These are phyloP conservation scores for Adansonia digitata DNA, from an alignment of 345 rosid genomes.

Conservation along the genomic window DNA sequence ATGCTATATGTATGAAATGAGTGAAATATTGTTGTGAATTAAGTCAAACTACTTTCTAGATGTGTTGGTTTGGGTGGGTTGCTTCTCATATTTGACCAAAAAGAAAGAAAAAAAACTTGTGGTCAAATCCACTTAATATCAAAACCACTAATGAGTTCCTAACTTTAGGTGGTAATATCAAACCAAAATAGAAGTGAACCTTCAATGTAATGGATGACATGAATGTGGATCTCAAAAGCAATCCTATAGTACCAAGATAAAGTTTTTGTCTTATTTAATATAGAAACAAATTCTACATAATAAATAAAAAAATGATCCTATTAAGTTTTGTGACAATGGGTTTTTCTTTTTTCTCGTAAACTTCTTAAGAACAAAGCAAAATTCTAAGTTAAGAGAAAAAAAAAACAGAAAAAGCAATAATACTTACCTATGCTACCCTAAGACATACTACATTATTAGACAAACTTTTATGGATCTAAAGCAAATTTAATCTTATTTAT, in stretches of 20 bases:
- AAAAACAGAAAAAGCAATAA: no score
- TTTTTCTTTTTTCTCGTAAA: background rate
- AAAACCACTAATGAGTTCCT: slow-evolving; percentile 3
- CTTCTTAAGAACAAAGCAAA: background rate
- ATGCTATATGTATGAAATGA: slow-evolving; percentile 7
- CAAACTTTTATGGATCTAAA: no score
- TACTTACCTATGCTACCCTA: no score
- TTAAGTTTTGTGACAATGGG: background rate
- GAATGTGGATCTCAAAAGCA: background rate
- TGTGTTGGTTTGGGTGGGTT: slow-evolving; percentile 14
- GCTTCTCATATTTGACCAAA: slow-evolving; percentile 16
- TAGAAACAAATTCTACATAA: background rate
- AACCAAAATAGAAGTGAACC: background rate
- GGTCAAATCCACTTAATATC: slow-evolving; percentile 18
- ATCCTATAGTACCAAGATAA: background rate
- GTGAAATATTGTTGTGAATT: background rate
- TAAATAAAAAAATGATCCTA: no score
- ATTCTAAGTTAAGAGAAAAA: no score
- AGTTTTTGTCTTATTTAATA: background rate
- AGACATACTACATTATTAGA: no score
- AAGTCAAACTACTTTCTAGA: slow-evolving; percentile 18
- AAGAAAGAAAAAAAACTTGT: background rate
- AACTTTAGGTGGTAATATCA: background rate
- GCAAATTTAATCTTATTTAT: no score
- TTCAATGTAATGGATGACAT: background rate